Conservation (phyloP, 495 filamentous ascomycete species). For the Penicillium riverlandense region DNA sequence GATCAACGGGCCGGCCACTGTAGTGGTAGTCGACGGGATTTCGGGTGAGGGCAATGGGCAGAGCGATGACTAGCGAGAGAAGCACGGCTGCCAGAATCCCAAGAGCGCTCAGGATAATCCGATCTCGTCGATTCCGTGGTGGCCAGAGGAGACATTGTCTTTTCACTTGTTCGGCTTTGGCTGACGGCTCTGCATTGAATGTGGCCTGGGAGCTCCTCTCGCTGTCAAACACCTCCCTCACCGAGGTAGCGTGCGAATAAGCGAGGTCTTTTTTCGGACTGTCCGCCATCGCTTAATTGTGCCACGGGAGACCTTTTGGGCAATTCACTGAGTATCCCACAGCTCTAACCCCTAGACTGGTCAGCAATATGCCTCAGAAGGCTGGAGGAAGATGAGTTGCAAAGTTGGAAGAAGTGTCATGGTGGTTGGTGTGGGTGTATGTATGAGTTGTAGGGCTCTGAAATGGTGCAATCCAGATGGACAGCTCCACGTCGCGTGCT, state of each 20-base stretch:
- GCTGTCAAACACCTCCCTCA: background rate
- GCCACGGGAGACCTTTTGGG: too few species aligned
- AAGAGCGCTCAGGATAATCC: slow-evolving; percentile 5
- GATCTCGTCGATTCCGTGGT: slow-evolving; percentile 9
- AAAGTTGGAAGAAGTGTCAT: too few species aligned
- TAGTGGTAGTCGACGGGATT: slow-evolving; percentile 1
- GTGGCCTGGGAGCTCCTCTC: background rate
- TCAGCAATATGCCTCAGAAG: too few species aligned
- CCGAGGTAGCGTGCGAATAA: background rate
- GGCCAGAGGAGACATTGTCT: slow-evolving; percentile 6
- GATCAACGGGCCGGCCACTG: slow-evolving; percentile 1
- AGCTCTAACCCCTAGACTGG: too few species aligned
- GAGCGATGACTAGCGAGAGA: slow-evolving; percentile 10
- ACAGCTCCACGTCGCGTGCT: too few species aligned
- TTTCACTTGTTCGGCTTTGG: background rate
- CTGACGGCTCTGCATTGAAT: background rate
- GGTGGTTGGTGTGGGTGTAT: too few species aligned
- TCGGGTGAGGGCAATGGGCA: slow-evolving; percentile 11
- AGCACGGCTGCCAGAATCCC: slow-evolving; percentile 6
- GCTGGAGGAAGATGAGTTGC: too few species aligned
- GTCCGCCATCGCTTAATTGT: too few species aligned
- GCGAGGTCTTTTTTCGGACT: too few species aligned
- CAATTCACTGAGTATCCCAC: too few species aligned
- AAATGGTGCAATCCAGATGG: too few species aligned
- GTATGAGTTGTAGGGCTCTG: too few species aligned